phyloP scores from a whole-genome alignment of 176 grass and related monocot species.

The Stipa capillata region DNA sequence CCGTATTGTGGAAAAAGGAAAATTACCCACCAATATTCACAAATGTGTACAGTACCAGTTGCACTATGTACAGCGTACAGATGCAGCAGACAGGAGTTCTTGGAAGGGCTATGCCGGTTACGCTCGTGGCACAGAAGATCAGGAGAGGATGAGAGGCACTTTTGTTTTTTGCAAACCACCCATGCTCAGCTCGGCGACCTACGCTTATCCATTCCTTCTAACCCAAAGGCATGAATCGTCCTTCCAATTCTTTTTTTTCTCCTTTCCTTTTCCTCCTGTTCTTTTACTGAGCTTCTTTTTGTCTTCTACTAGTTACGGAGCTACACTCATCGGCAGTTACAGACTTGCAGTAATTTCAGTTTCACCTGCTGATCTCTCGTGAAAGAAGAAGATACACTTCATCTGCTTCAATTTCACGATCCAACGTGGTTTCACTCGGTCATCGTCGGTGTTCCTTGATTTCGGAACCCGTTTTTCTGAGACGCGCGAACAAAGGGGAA shows the following conservation, averaged over 20 bases:
- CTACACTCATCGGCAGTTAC: neutral
- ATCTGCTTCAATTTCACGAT: neutral
- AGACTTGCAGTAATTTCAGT: neutral
- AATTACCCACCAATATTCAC: neutral
- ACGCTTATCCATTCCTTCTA: neutral
- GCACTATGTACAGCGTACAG: neutral
- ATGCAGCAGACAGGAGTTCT: neutral
- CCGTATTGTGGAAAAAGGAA: too few relatives aligned
- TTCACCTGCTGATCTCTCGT: neutral
- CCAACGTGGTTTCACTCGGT: neutral
- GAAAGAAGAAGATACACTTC: neutral
- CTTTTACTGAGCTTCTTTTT: neutral
- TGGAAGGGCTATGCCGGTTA: neutral
- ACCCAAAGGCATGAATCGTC: neutral
- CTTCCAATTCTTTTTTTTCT: neutral
- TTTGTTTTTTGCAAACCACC: neutral
- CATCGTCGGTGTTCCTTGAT: neutral
- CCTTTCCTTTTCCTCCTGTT: neutral
- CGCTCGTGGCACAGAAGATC: neutral
- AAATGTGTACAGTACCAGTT: neutral
- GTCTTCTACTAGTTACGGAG: neutral
- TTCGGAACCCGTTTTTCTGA: neutral
- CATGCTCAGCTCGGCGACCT: neutral
- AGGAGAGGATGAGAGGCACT: neutral
- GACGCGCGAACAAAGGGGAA: neutral